phyloP scores from a whole-genome alignment of 2,329 filamentous ascomycete species.

The Beauveria medogensis region DNA sequence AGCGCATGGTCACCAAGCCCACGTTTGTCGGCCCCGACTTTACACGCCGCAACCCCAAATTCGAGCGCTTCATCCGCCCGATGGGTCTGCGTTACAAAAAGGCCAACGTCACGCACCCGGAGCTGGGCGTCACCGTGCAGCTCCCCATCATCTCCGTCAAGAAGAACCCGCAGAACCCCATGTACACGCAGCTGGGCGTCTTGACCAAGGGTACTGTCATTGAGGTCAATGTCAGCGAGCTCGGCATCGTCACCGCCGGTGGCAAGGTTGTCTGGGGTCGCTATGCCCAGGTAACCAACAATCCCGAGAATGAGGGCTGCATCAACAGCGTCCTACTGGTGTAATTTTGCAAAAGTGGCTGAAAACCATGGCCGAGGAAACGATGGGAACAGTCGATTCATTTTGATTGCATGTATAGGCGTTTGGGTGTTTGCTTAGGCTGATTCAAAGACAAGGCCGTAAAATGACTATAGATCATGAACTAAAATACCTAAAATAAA shows the following conservation, averaged over 20 bases:
- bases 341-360: slow-evolving; percentile 12
- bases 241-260: slow-evolving; percentile 81
- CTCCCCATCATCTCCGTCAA: slow-evolving; percentile 65
- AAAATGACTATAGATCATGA: slow-evolving; percentile 2
- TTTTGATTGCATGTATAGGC: slow-evolving; percentile 20
- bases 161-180: slow-evolving; percentile 69
- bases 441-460: not conserved
- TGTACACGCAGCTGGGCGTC: slow-evolving; percentile 90
- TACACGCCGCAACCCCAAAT: slow-evolving; percentile 78
- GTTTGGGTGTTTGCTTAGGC: slow-evolving; percentile 19
- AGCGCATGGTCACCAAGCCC: slow-evolving; percentile 55
- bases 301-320: slow-evolving; percentile 39
- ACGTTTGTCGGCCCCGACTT: slow-evolving; percentile 84
- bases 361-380: not conserved
- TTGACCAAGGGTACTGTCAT: slow-evolving; percentile 72
- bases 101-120: slow-evolving; percentile 58
- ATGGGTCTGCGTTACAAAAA: slow-evolving; percentile 46
- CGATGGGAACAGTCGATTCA: not conserved
- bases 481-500: not conserved
- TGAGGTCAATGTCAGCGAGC: slow-evolving; percentile 88
- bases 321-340: slow-evolving; percentile 33
- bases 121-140: slow-evolving; percentile 80
- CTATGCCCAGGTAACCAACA: slow-evolving; percentile 63
- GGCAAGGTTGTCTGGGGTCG: slow-evolving; percentile 93
- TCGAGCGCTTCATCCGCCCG: slow-evolving; percentile 47